These are phyloP conservation scores for Tolypocladium album DNA, from an alignment of 2,329 filamentous ascomycete genomes.

Conservation along the genomic window DNA sequence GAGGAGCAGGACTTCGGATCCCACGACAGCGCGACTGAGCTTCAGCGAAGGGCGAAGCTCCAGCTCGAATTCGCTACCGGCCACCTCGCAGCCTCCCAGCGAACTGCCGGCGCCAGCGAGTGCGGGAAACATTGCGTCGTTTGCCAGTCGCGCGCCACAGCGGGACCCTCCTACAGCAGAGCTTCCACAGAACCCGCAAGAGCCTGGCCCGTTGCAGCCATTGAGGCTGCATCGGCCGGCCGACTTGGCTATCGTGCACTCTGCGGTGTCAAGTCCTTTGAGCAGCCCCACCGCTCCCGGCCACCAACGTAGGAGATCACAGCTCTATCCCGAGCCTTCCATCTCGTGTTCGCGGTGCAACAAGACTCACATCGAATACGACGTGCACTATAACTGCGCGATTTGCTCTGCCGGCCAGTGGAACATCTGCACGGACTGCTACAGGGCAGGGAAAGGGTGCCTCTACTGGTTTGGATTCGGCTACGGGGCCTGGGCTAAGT, in stretches of 20 bases:
- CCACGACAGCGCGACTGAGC: conserved; percentile 24
- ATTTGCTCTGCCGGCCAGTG: conserved; percentile 61
- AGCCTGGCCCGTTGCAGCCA: conserved; percentile 9
- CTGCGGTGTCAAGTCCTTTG: conserved; percentile 19
- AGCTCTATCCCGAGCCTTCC: conserved; percentile 57
- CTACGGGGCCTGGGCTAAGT: conserved; percentile 55
- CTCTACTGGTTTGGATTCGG: conserved; percentile 85
- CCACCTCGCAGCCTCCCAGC: conserved; percentile 10
- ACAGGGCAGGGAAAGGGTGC: conserved; percentile 66
- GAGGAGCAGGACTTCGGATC: conserved; percentile 28
- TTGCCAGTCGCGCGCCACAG: conserved; percentile 24
- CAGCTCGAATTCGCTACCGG: conserved; percentile 22
- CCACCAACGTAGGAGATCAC: conserved; percentile 31
- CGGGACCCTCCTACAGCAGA: conserved; percentile 7
- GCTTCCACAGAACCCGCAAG: conserved; percentile 6
- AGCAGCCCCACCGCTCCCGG: conserved; percentile 19
- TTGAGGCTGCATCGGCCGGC: conserved; percentile 22
- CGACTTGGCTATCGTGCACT: conserved; percentile 27
- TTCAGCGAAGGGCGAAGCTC: conserved; percentile 32
- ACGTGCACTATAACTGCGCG: conserved; percentile 74
- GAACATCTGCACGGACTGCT: conserved; percentile 75
- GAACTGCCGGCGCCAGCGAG: conserved; percentile 9
- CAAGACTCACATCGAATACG: conserved; percentile 67
- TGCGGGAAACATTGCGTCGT: conserved; percentile 18
- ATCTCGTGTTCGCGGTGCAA: conserved; percentile 64